Evolutionary conservation across 352 stramenopile species (phyloP).

Genomic region (Pythium myriotylum): DNA sequence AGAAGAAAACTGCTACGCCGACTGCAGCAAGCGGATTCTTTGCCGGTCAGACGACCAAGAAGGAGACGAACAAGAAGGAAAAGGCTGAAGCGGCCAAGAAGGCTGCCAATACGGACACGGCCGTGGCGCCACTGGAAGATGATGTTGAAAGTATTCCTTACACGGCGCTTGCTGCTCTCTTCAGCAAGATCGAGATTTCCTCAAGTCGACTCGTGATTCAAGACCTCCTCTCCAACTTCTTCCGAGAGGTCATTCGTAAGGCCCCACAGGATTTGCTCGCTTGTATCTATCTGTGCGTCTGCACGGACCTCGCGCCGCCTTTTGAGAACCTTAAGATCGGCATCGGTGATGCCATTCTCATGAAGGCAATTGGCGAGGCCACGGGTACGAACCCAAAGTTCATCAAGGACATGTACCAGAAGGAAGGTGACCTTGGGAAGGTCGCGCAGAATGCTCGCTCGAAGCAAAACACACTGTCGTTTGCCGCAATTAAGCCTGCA

Average conservation of each 20-base stretch:
- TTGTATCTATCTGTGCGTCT: conserved; percentile 92
- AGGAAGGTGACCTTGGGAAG: conserved; percentile 96
- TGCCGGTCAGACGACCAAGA: conserved; percentile 17
- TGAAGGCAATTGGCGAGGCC: conserved; percentile 96
- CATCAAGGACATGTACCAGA: conserved; percentile 96
- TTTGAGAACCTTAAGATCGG: conserved; percentile 98
- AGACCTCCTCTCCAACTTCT: conserved; percentile 86
- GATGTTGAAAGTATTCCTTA: conserved; percentile 40
- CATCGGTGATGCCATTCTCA: conserved; percentile 97
- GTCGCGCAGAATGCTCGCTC: conserved; percentile 94
- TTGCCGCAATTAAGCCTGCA: conserved; percentile 34
- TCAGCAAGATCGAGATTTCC: conserved; percentile 76
- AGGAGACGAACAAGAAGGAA: conserved; percentile 12
- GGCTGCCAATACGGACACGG: conserved; percentile 23
- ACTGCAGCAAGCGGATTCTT: conserved; percentile 1
- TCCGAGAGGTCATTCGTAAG: conserved; percentile 72
- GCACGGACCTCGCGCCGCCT: conserved; percentile 92
- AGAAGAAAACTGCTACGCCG: conserved; percentile 5
- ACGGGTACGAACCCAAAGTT: conserved; percentile 90
- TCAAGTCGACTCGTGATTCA: conserved; percentile 83
- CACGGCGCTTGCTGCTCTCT: conserved; percentile 63
- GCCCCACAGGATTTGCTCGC: conserved; percentile 85
- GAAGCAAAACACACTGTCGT: conserved; percentile 94
- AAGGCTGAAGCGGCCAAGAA: conserved; percentile 24
- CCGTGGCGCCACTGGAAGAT: conserved; percentile 17